Percentiles rank a stretch among this genome's conserved stretches.
Evolutionary conservation across 2,329 filamentous ascomycete genomes (phyloP).

Genomic region (Ophiostoma sp.): DNA sequence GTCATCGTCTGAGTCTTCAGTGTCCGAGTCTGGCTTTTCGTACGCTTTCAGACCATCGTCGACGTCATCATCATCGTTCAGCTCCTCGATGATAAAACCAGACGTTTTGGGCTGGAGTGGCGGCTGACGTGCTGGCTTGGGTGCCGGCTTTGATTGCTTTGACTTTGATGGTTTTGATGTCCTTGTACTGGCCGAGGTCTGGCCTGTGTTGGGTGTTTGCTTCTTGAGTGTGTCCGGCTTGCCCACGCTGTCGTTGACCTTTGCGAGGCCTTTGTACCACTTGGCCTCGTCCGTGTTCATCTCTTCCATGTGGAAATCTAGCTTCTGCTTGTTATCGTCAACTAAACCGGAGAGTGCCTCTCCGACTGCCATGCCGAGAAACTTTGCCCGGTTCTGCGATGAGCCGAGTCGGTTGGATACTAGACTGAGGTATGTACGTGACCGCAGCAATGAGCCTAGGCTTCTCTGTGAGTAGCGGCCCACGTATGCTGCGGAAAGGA

Average conservation of each 20-base stretch:
- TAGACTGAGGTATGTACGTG: conserved; percentile 65
- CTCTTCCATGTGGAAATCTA: conserved; percentile 82
- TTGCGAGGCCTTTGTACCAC: conserved; percentile 66
- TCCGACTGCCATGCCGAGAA: conserved; percentile 83
- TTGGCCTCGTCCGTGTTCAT: conserved; percentile 64
- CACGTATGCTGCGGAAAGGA: conserved; percentile 72
- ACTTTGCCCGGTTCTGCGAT: conserved; percentile 67
- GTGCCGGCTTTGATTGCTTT: conserved; percentile 25
- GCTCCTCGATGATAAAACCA: conserved; percentile 58
- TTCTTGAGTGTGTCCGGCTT: conserved; percentile 40
- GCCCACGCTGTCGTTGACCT: conserved; percentile 59
- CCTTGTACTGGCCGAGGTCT: conserved; percentile 22
- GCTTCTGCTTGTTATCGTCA: conserved; percentile 62
- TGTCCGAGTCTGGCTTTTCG: conserved; percentile 78
- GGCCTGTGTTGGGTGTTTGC: conserved; percentile 15
- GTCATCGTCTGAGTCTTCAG: conserved; percentile 89
- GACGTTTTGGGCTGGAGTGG: conserved; percentile 25
- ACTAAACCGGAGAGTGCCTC: conserved; percentile 61
- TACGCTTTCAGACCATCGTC: conserved; percentile 71
- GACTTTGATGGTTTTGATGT: not conserved
- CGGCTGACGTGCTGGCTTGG: conserved; percentile 4
- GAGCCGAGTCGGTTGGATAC: conserved; percentile 81
- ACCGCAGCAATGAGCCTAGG: conserved; percentile 63
- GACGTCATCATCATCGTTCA: conserved; percentile 57
- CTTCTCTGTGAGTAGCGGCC: conserved; percentile 60